These are phyloP conservation scores for Coffea eugenioides DNA, from an alignment of 257 asterid species.

Conservation along the genomic window DNA sequence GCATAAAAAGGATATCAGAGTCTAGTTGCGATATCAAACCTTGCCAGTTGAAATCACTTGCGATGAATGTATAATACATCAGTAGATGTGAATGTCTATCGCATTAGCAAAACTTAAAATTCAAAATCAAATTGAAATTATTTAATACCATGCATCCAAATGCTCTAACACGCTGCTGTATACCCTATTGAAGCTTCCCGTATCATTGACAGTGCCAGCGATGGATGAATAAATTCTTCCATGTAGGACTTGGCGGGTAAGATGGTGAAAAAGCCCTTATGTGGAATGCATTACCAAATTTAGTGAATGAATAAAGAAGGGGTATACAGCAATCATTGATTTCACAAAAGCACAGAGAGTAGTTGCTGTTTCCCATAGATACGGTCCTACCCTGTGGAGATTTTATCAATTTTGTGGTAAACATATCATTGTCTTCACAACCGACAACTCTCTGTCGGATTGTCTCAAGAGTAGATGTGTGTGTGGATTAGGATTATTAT, in stretches of 20 bases:
- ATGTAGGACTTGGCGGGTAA: neutral
- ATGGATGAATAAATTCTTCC: no score
- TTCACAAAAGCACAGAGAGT: conserved; percentile 6
- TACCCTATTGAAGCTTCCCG: no score
- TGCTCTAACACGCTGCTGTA: no score
- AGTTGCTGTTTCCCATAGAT: neutral
- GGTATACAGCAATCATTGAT: conserved; percentile 18
- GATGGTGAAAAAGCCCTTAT: neutral
- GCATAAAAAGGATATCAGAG: neutral
- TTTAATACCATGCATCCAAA: no score
- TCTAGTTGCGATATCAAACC: neutral
- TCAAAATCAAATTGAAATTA: no score
- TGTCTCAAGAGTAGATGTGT: conserved; percentile 25
- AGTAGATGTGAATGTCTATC: no score
- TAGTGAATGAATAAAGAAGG: neutral
- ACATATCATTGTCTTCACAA: conserved; percentile 29
- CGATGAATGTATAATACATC: no score
- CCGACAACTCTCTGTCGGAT: conserved; percentile 32
- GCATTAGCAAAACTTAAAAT: no score
- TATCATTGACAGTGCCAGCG: no score
- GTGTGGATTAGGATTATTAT: conserved; percentile 43
- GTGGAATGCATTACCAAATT: conserved; percentile 1
- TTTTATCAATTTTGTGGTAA: conserved; percentile 20
- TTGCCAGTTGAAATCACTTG: neutral
- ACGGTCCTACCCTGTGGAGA: conserved; percentile 15